Evolutionary conservation across 78 protist genomes (phyloP).

Genomic region (Pigoraptor vietnamica): DNA sequence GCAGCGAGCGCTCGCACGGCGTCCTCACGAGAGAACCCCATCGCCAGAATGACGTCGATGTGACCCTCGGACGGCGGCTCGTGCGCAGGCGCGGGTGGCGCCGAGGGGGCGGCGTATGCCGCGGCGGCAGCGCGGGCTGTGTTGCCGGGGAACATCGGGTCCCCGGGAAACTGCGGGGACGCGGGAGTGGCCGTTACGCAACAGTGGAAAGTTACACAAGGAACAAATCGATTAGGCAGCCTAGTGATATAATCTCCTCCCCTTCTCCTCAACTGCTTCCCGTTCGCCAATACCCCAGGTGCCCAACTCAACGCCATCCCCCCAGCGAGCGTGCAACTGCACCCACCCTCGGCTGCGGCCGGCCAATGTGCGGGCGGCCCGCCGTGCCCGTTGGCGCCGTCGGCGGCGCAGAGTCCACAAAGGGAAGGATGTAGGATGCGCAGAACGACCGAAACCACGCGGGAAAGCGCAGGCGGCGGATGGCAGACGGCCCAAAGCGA

Average conservation of each 20-base stretch:
- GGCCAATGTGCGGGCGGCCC: background rate
- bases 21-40: background rate
- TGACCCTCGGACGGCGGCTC: background rate
- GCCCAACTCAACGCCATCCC: background rate
- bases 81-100: background rate
- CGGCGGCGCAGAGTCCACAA: background rate
- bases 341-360: background rate
- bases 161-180: background rate
- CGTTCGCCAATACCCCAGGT: background rate
- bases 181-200: background rate
- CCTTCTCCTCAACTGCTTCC: too few relatives aligned
- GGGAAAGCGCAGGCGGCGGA: background rate
- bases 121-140: background rate
- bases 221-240: too few relatives aligned
- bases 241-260: too few relatives aligned
- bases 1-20: background rate
- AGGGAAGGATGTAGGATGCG: background rate
- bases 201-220: background rate
- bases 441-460: background rate
- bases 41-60: background rate
- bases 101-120: background rate
- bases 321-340: background rate
- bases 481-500: background rate
- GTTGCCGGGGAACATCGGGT: background rate
- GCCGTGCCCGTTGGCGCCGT: background rate